These are phyloP conservation scores for Erodium maritimum DNA, from an alignment of 345 rosid species.

Conservation along the genomic window DNA sequence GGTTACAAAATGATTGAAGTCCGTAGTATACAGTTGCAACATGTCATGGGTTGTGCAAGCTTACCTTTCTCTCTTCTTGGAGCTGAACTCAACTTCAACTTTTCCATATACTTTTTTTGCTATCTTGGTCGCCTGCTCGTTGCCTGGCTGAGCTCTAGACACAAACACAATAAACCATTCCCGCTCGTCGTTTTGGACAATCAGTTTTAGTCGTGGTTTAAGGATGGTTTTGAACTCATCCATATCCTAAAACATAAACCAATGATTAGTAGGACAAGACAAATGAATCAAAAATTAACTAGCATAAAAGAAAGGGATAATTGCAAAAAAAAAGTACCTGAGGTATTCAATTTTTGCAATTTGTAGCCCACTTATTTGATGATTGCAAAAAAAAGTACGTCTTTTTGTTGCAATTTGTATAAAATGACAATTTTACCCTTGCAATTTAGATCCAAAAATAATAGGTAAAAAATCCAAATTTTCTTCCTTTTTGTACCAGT, in stretches of 20 bases:
- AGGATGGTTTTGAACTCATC: constrained; percentile 94
- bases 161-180: constrained; percentile 98
- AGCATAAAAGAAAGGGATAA: neutral
- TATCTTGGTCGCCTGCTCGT: constrained; percentile 76
- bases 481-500: too few relatives aligned
- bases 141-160: constrained; percentile 80
- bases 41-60: constrained; percentile 5
- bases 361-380: too few relatives aligned
- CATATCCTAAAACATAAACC: constrained; percentile 52
- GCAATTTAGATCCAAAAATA: too few relatives aligned
- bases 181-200: constrained; percentile 84
- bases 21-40: neutral
- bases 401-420: too few relatives aligned
- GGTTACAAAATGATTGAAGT: too few relatives aligned
- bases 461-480: too few relatives aligned
- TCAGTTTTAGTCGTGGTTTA: constrained; percentile 79
- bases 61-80: constrained; percentile 92
- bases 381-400: too few relatives aligned
- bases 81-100: constrained; percentile 91
- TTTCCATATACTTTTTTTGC: constrained; percentile 80
- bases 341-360: too few relatives aligned
- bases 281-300: neutral
- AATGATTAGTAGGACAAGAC: neutral
- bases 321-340: neutral
- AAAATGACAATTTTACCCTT: too few relatives aligned